Evolutionary conservation across 495 filamentous ascomycete species (phyloP).

Genomic region (Xylaria scruposa): DNA sequence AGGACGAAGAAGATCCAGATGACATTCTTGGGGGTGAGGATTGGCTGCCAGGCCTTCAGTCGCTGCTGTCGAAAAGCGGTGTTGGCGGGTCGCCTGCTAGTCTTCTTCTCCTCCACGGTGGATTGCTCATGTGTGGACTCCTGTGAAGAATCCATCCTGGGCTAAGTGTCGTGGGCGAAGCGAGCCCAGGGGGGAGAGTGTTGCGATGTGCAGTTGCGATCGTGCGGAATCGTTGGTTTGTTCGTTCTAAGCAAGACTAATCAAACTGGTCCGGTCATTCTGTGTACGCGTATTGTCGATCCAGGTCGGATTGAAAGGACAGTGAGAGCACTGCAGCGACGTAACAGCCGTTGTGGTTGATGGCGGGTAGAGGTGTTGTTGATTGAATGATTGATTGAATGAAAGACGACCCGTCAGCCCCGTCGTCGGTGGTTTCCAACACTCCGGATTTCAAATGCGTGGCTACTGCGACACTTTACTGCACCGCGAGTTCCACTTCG

Average conservation of each 20-base stretch:
- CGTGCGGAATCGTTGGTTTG: neutral
- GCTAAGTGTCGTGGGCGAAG: neutral
- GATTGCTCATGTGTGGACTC: constrained; percentile 36
- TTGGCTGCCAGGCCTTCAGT: constrained; percentile 96
- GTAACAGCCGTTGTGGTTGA: neutral
- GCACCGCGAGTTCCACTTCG: neutral
- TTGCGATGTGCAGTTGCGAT: constrained; percentile 6
- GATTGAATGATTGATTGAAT: constrained; percentile 3
- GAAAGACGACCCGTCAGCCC: neutral
- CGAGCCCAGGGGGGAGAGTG: constrained; percentile 1
- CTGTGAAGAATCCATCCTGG: constrained; percentile 40
- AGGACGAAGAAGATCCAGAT: constrained; percentile 87
- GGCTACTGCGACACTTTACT: constrained; percentile 25
- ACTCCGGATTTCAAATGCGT: constrained; percentile 24
- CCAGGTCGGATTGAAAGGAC: neutral
- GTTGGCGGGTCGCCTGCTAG: constrained; percentile 86
- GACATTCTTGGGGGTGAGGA: constrained; percentile 91
- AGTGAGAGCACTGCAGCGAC: neutral
- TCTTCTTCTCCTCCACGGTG: constrained; percentile 70
- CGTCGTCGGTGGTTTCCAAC: constrained; percentile 7
- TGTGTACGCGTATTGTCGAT: neutral
- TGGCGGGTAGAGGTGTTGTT: neutral
- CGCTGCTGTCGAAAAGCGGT: constrained; percentile 92
- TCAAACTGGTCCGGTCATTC: constrained; percentile 1
- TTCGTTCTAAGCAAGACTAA: neutral